Evolutionary conservation across 2,329 filamentous ascomycete genomes (phyloP), one percentile per base, ranked within the genome.

Genomic region (Daldinia sp.): DNA sequence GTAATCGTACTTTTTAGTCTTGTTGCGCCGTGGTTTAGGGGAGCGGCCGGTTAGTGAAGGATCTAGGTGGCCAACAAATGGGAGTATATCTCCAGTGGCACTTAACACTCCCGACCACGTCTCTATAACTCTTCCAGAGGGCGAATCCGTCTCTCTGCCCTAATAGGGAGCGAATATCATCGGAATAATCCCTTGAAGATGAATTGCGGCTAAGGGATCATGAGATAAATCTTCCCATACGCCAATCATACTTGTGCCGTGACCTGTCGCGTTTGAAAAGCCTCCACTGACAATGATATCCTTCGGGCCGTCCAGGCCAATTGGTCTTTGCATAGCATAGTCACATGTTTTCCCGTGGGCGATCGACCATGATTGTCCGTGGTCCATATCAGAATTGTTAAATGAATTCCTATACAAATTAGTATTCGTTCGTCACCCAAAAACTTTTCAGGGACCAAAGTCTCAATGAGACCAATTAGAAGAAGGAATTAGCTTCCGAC

Each of bases 251-350:
- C 82, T 82, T 2, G 84, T 42, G 0, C 85, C 86, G 7, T 82
- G 74, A 4, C 78, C 76, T 4, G 75, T 73, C 15, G 82, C 81
- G 23, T 82, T 80, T 4, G 80, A 78, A 61, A 87, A 83, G 0
- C 85, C 87, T 0, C 87, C 87, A 1, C 87, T 86, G 2, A 87
- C 74, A 83, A 89, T 85, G 65, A 89, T 76, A 63, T 87, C 83
- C 1, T 83, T 80, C 0, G 77, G 73, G 1, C 69, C 46, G 2
- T 77, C 75, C n/a, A 78, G 72, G 1, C 66, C 41, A 4, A 74
- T 74, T 0, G 84, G 78, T 57, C 81, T 77, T 70, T 88, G 85
- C 0, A 84, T 86, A 9, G 86, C 77, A 69, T 88, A 87, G 71
- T 89, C 86, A 53, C 84, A 86, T 0, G 83, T 82, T 0, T 77